Base-by-base conservation (phyloP, 2,329 filamentous ascomycete genomes). In the Talaromyces sp. region DNA sequence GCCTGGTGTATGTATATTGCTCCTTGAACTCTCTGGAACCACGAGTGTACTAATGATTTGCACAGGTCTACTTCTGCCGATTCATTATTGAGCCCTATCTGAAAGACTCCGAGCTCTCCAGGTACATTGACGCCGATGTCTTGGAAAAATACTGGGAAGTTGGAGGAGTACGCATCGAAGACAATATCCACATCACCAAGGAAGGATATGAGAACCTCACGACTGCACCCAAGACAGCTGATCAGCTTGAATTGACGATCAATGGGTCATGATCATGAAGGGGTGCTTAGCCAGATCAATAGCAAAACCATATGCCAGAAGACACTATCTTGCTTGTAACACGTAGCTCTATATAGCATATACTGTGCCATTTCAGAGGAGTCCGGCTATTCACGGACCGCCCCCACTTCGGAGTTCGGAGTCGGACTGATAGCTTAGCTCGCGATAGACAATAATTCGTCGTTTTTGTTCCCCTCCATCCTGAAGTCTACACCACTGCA, bases 81-180 rank as follows among this genome's bases (percentile, higher is more conserved):
- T 96, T 92, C 70, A 95, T 95, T 63, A 89, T 97, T 61, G 83
- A 87, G 45, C 89, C 91, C 0, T 94, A 88, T 69, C 78, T 96
- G 11, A 80, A 85, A 50, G 85, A 91, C 63, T 84, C 88, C 0
- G 81, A 84, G 50, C 85, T 92, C 67, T 81, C 83, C 56, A 85
- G 87, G 67, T 95, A 85, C 68, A 96, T 97, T 66, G 85, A 96
- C 68, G 77, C 79, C 40, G 75, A 80, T 19, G 88, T 92, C 1
- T 73, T 97, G 39, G 81, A 90, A 11, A 83, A 82, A 65, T 97
- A 94, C 74, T 92, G 91, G 86, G 83, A 87, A 55, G 91, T 97
- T 1, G 94, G 93, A 15, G 94, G 94, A 35, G 91, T 96, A 25
- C 83, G 94, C 48, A 95, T 97, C 61, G 94, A 99, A 76, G 91